These are phyloP conservation scores for Linanthus parryae DNA, from an alignment of 148 eudicot genomes.

Conservation along the genomic window DNA sequence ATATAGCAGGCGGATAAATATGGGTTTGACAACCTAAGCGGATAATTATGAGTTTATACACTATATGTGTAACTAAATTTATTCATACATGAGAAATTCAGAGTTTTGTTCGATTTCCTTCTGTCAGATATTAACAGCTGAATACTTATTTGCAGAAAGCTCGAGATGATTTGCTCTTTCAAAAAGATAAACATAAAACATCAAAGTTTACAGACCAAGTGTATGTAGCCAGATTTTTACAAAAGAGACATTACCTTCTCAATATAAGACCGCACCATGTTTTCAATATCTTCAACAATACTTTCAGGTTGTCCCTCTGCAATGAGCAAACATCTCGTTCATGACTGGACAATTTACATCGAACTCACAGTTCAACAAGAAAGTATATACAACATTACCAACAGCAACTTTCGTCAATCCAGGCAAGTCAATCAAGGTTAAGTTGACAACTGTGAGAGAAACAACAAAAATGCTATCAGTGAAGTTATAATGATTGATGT, in stretches of 20 bases:
- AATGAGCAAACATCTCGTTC: constrained; percentile 12
- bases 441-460: constrained; percentile 75
- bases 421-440: constrained; percentile 87
- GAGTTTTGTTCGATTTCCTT: too few relatives aligned
- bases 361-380: background rate
- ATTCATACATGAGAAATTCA: too few relatives aligned
- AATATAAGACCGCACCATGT: constrained; percentile 70
- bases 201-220: too few relatives aligned
- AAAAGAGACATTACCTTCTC: constrained; percentile 45
- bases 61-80: too few relatives aligned
- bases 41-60: too few relatives aligned
- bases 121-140: too few relatives aligned
- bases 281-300: constrained; percentile 68
- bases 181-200: too few relatives aligned
- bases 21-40: too few relatives aligned
- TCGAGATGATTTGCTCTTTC: too few relatives aligned
- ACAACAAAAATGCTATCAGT: constrained; percentile 6
- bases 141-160: too few relatives aligned
- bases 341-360: background rate
- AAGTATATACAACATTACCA: constrained; percentile 45
- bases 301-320: constrained; percentile 78
- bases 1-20: too few relatives aligned
- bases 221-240: too few relatives aligned
- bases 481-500: background rate
- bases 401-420: constrained; percentile 98